Evolutionary conservation across 2,329 filamentous ascomycete genomes (phyloP).

Genomic region (Aspergillus hiratsukae): DNA sequence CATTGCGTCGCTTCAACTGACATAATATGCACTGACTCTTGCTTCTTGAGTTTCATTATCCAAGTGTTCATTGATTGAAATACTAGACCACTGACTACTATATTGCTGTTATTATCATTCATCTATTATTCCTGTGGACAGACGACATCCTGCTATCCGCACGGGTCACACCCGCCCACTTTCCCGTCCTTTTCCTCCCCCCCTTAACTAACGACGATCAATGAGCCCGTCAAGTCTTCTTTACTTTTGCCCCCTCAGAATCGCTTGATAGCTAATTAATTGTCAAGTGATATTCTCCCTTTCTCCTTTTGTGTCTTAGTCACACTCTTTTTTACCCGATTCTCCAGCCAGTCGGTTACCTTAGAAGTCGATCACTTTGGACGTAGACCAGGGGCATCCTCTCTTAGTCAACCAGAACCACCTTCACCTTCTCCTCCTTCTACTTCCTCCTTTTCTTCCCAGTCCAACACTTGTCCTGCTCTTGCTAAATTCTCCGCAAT

Average conservation of each 20-base stretch:
- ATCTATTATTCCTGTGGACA: background rate
- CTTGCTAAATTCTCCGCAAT: background rate
- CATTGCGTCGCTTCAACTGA: background rate
- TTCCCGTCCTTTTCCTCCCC: background rate
- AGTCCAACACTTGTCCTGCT: background rate
- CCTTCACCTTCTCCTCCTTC: background rate
- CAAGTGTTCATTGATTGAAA: background rate
- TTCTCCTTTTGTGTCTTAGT: conserved; percentile 1
- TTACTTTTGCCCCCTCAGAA: background rate
- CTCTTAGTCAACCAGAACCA: background rate
- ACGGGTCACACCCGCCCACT: background rate
- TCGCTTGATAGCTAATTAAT: background rate
- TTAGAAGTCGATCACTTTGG: background rate
- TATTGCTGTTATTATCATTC: background rate
- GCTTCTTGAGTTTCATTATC: background rate
- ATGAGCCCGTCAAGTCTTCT: background rate
- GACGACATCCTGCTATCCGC: background rate
- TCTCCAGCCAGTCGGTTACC: conserved; percentile 3
- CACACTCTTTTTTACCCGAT: background rate
- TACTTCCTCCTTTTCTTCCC: background rate
- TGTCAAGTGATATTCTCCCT: conserved; percentile 5
- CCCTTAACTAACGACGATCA: background rate
- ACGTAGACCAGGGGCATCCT: background rate
- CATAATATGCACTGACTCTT: background rate
- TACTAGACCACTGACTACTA: background rate